Evolutionary conservation across 2,329 filamentous ascomycete genomes (phyloP).

Genomic region (Diaporthe capsici): DNA sequence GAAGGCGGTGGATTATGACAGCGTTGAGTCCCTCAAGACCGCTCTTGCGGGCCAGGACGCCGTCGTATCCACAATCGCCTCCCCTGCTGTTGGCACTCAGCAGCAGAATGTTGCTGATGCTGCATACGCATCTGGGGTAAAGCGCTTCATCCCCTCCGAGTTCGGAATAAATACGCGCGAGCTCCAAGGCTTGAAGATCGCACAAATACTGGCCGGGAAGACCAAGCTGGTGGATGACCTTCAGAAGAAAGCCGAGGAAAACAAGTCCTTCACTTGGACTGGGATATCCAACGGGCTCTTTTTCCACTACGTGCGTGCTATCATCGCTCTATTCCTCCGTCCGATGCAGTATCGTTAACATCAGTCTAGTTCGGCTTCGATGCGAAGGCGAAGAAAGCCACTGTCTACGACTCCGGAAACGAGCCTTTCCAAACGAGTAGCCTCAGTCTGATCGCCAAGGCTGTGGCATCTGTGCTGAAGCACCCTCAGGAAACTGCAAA

Average conservation of each 20-base stretch:
- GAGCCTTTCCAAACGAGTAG: constrained; percentile 66
- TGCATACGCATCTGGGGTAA: constrained; percentile 67
- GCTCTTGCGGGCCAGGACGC: constrained; percentile 69
- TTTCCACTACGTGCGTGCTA: constrained; percentile 68
- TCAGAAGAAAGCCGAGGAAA: constrained; percentile 60
- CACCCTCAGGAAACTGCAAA: constrained; percentile 67
- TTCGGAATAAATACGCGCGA: constrained; percentile 57
- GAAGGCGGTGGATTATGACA: constrained; percentile 61
- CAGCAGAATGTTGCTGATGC: constrained; percentile 69
- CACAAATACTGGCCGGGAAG: constrained; percentile 48
- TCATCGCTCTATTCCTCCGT: not conserved
- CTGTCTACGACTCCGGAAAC: constrained; percentile 70
- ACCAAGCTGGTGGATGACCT: constrained; percentile 64
- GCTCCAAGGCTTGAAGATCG: constrained; percentile 46
- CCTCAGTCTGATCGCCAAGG: constrained; percentile 64
- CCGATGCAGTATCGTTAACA: constrained; percentile 41
- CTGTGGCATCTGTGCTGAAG: constrained; percentile 65
- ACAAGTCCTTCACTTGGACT: constrained; percentile 69
- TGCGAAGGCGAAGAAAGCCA: constrained; percentile 61
- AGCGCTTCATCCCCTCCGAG: constrained; percentile 71
- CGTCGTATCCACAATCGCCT: constrained; percentile 65
- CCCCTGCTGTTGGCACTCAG: constrained; percentile 52
- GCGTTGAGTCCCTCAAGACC: constrained; percentile 57
- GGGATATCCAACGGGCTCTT: constrained; percentile 70
- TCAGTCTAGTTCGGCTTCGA: constrained; percentile 64